These are phyloP conservation scores for Trichoderma erinaceum DNA, from an alignment of 495 filamentous ascomycete genomes.

Conservation along the genomic window DNA sequence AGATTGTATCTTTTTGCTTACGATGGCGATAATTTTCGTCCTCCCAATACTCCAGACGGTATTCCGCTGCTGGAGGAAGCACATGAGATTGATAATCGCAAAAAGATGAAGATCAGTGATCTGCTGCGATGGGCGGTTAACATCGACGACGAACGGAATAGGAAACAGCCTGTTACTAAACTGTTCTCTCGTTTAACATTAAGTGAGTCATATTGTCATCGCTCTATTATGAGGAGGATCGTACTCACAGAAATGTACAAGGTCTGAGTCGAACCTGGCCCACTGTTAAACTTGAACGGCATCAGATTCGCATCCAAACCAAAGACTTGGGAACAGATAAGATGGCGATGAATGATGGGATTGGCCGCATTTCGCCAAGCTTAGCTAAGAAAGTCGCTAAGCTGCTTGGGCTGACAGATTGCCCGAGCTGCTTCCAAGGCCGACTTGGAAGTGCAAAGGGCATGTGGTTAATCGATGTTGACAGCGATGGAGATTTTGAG, in stretches of 20 bases:
- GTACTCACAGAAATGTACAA: not conserved
- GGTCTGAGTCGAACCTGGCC: conserved; percentile 40
- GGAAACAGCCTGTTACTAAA: conserved; percentile 30
- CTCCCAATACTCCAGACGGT: conserved; percentile 16
- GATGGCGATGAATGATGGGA: conserved; percentile 76
- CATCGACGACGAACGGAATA: conserved; percentile 33
- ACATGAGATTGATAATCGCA: conserved; percentile 23
- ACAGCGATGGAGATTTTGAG: conserved; percentile 32
- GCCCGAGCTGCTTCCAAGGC: conserved; percentile 73
- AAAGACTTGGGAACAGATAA: conserved; percentile 33
- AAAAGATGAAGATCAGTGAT: conserved; percentile 23
- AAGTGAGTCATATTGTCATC: conserved; percentile 21
- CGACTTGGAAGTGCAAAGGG: conserved; percentile 83
- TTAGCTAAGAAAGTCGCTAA: conserved; percentile 57
- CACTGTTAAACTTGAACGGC: conserved; percentile 28
- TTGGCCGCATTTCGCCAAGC: conserved; percentile 60
- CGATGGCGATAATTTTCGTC: conserved; percentile 31
- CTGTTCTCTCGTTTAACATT: conserved; percentile 40
- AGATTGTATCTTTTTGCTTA: conserved; percentile 42
- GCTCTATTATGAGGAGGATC: not conserved
- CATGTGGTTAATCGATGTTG: conserved; percentile 71
- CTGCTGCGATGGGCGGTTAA: conserved; percentile 38
- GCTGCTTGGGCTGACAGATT: conserved; percentile 49
- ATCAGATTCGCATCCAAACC: conserved; percentile 31
- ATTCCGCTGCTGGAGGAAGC: conserved; percentile 26